Percentiles rank a stretch among this genome's conserved stretches.
These are phyloP conservation scores for Clausena lansium DNA, from an alignment of 345 rosid species.

Conservation along the genomic window DNA sequence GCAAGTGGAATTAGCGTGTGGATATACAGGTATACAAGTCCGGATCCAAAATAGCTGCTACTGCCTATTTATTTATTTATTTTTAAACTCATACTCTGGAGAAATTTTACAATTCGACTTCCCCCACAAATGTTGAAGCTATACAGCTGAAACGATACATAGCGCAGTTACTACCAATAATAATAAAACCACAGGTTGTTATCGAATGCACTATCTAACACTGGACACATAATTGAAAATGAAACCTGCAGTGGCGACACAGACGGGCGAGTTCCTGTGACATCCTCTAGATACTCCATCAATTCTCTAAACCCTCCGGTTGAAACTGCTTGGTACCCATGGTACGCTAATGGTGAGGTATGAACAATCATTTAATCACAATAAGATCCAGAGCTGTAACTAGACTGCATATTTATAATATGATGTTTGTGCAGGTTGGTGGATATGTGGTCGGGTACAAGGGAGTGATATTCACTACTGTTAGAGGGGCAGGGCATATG, in stretches of 20 bases:
- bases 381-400: not conserved
- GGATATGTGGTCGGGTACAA: slow-evolving; percentile 46
- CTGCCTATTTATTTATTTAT: too few species aligned
- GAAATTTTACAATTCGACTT: not conserved
- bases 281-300: slow-evolving; percentile 39
- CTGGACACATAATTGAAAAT: not conserved
- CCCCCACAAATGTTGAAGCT: not conserved
- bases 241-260: slow-evolving; percentile 44
- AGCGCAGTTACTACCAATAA: too few species aligned
- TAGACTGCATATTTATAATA: not conserved
- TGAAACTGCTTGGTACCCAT: slow-evolving; percentile 40
- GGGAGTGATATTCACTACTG: slow-evolving; percentile 34
- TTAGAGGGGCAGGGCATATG: slow-evolving; percentile 45
- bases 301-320: slow-evolving; percentile 28
- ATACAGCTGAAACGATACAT: not conserved
- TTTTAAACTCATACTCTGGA: not conserved
- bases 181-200: not conserved
- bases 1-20: slow-evolving; percentile 35
- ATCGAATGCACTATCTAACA: not conserved
- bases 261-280: slow-evolving; percentile 42
- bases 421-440: slow-evolving; percentile 36
- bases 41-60: not conserved
- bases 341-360: slow-evolving; percentile 45
- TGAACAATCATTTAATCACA: not conserved
- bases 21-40: slow-evolving; percentile 39